phyloP scores from a whole-genome alignment of 106 monocot genomes.

The Apostasia ramifera region DNA sequence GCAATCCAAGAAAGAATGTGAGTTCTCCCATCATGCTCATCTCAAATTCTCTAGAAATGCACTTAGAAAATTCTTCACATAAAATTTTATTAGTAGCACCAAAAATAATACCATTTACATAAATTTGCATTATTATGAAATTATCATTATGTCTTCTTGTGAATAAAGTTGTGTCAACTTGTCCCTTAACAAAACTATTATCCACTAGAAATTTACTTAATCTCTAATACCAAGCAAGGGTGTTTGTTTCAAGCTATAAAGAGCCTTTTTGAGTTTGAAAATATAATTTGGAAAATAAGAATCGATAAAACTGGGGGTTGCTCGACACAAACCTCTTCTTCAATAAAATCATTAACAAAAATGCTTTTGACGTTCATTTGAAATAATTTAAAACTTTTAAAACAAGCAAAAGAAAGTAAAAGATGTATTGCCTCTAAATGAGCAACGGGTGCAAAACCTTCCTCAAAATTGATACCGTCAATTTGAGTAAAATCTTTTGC shows the following conservation, averaged over 20 bases:
- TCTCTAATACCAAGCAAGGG: not conserved
- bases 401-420: not conserved
- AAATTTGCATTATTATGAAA: too few relatives aligned
- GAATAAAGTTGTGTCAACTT: too few relatives aligned
- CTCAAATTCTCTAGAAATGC: too few relatives aligned
- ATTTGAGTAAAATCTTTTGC: not conserved
- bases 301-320: not conserved
- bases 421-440: not conserved
- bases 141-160: too few relatives aligned
- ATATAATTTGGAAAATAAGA: not conserved
- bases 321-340: not conserved
- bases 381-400: not conserved
- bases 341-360: not conserved
- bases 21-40: too few relatives aligned
- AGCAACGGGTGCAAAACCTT: not conserved
- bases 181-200: not conserved
- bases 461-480: not conserved
- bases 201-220: not conserved
- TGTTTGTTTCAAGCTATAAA: not conserved
- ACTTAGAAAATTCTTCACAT: too few relatives aligned
- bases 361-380: not conserved
- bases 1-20: too few relatives aligned
- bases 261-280: too few relatives aligned
- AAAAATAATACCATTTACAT: too few relatives aligned
- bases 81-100: too few relatives aligned